Evolutionary conservation across 2,329 filamentous ascomycete genomes (phyloP).

Genomic region (Boeremia exigua): DNA sequence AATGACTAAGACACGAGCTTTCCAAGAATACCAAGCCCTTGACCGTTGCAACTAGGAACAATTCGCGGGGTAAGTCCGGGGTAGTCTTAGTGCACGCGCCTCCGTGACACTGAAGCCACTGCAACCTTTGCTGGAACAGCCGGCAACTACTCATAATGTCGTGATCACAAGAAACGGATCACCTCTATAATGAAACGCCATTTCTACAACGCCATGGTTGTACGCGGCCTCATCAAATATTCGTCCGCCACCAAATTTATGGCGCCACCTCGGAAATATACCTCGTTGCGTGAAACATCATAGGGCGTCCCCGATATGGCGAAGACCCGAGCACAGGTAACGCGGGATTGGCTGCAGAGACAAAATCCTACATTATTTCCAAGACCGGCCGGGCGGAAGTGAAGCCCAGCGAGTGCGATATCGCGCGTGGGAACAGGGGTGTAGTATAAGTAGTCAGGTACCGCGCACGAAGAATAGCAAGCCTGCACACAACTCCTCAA

Average conservation of each 20-base stretch:
- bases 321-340: background rate
- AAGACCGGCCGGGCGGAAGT: background rate
- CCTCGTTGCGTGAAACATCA: constrained; percentile 1
- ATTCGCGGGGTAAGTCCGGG: no score
- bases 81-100: no score
- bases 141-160: no score
- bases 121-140: no score
- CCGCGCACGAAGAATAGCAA: background rate
- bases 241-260: background rate
- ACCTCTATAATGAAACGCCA: no score
- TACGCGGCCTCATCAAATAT: no score
- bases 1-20: no score
- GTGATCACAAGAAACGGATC: no score
- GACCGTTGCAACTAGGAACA: no score
- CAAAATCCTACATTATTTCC: background rate
- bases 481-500: background rate
- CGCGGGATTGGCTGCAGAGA: background rate
- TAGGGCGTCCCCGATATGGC: background rate
- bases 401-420: background rate
- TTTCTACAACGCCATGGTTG: no score
- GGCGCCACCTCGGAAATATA: constrained; percentile 11
- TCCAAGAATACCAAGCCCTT: no score
- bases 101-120: no score
- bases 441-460: background rate
- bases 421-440: background rate